Evolutionary conservation across 495 filamentous ascomycete species (phyloP).

Genomic region (Neurospora hispaniola): DNA sequence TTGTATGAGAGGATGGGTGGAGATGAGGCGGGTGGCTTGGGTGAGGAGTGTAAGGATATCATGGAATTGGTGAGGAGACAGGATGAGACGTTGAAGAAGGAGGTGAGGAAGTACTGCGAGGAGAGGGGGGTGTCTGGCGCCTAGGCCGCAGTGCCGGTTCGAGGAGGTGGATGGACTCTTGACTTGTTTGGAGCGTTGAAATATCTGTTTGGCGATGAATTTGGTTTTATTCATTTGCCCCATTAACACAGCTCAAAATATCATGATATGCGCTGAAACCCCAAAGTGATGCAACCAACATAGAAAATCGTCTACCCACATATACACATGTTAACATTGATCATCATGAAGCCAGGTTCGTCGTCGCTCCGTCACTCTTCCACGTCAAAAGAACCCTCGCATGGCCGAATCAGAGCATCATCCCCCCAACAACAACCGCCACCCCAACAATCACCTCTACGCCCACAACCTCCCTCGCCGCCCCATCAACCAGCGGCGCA

Average conservation of each 20-base stretch:
- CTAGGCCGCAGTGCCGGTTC: background rate
- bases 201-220: background rate
- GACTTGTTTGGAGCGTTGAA: background rate
- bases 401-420: background rate
- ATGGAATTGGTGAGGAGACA: conserved; percentile 64
- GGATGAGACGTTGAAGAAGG: conserved; percentile 56
- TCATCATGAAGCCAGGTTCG: background rate
- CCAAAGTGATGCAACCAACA: background rate
- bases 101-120: conserved; percentile 71
- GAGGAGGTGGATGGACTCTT: background rate
- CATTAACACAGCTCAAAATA: background rate
- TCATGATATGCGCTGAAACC: background rate
- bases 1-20: conserved; percentile 44
- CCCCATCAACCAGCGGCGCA: background rate
- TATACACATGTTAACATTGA: background rate
- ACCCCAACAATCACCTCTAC: background rate
- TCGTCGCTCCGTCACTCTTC: background rate
- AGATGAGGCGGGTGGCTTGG: conserved; percentile 23
- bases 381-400: background rate
- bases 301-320: background rate
- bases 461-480: background rate
- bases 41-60: conserved; percentile 39
- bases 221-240: background rate
- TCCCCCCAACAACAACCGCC: background rate
- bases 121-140: conserved; percentile 45